Evolutionary conservation across 768 basidiomycete species (phyloP), one percentile per base, ranked within the genome.

Genomic region (Tylopilus plumbeoviolaceoides): DNA sequence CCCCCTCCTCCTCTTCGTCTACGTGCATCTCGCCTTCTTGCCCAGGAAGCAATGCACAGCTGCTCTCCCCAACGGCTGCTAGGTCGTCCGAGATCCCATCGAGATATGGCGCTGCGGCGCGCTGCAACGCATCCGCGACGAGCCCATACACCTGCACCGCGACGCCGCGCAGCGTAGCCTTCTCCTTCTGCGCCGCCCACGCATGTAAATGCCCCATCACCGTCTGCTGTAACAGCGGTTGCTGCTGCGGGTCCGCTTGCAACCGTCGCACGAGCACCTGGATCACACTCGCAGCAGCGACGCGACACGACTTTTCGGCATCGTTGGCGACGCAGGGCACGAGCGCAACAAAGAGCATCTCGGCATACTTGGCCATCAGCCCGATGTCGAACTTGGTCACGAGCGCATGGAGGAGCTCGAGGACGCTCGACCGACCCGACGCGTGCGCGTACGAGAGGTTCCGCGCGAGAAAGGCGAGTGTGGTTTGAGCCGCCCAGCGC

Each of bases 321-420:
- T 99, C 97, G 64, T 98, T 99, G 27, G 93, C 94, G 30, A 98
- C 71, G 25, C 89, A 89, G 83, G 98, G 88, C 38, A 95, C 90
- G 23, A 98, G 78, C 1, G 89, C 85, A 15, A 97, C 84, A 66
- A 98, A 98, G 44, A 98, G 77, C 58, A 97, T 77, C 63, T 97
- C 91, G 14, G 87, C 78, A 59, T 93, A 88, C 63, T 98, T 92
- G 17, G 74, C 72, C 38, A 94, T 72, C 27, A 97, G 74, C 5
- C 73, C 77, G 4, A 75, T 74, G 53, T 93, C 84, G 67, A 98
- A 95, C 70, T 98, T 98, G 55, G 76, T 63, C 47, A 98, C 73
- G 45, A 97, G 73, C 1, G 91, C 92, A 14, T 82, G 75, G n/a
- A 99, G 78, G 2, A 98, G 72, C 67, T 97, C 95, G 79, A 99